Conservation (phyloP, 139 green algal species). For the Axilococcus clingmanii region DNA sequence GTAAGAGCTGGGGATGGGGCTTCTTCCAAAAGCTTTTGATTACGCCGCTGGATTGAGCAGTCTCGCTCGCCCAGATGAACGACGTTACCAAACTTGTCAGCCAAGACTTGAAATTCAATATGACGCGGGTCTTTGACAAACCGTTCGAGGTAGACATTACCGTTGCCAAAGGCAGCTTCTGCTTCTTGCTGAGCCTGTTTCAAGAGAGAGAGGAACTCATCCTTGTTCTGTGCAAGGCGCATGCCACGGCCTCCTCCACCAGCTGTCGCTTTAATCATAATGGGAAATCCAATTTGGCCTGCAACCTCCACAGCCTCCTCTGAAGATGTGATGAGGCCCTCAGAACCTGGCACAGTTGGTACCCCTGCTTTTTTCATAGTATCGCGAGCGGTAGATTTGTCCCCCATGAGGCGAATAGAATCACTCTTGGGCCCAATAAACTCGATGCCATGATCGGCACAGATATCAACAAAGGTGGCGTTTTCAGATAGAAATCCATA, state of each 20-base stretch:
- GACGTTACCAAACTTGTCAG: slow-evolving; percentile 90
- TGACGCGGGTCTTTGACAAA: slow-evolving; percentile 85
- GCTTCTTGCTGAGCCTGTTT: slow-evolving; percentile 77
- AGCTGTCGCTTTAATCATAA: slow-evolving; percentile 97
- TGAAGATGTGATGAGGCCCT: slow-evolving; percentile 68
- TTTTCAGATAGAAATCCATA: slow-evolving; percentile 97
- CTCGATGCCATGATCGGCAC: slow-evolving; percentile 84
- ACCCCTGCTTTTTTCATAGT: slow-evolving; percentile 93
- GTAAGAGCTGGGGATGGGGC: slow-evolving; percentile 79
- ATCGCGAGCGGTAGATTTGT: slow-evolving; percentile 89
- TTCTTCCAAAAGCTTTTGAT: slow-evolving; percentile 98
- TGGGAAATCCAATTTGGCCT: slow-evolving; percentile 66
- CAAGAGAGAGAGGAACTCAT: slow-evolving; percentile 78
- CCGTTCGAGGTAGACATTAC: slow-evolving; percentile 87
- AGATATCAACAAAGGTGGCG: slow-evolving; percentile 94
- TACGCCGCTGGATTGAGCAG: slow-evolving; percentile 92
- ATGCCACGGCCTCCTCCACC: slow-evolving; percentile 82
- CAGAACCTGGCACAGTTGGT: slow-evolving; percentile 83
- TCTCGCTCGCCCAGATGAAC: slow-evolving; percentile 94
- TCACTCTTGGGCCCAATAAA: slow-evolving; percentile 92
- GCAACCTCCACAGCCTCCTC: slow-evolving; percentile 61
- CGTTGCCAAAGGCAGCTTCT: slow-evolving; percentile 92
- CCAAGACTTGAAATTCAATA: slow-evolving; percentile 97
- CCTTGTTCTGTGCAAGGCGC: slow-evolving; percentile 64
- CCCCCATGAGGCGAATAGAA: slow-evolving; percentile 88